Evolutionary conservation across 768 basidiomycete species (phyloP).

Genomic region (Polyporus arcularius): DNA sequence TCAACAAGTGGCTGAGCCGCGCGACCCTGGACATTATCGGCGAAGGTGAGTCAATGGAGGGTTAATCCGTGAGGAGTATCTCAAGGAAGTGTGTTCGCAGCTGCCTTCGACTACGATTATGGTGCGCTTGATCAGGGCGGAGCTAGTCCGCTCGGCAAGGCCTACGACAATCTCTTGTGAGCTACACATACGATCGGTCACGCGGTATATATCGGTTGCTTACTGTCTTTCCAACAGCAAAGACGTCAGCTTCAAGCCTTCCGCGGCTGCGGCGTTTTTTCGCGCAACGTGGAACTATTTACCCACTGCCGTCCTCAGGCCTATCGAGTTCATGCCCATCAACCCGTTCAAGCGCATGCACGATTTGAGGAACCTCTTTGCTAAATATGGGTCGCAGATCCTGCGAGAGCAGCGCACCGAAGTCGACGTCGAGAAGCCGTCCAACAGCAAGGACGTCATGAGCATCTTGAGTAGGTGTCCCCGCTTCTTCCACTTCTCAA

Average conservation of each 20-base stretch:
- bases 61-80: too few relatives aligned
- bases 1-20: constrained; percentile 20
- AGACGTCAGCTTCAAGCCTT: constrained; percentile 7
- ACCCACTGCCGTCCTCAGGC: constrained; percentile 10
- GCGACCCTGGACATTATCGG: constrained; percentile 27
- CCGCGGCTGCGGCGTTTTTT: constrained; percentile 11
- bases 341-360: constrained; percentile 12
- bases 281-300: constrained; percentile 22
- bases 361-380: constrained; percentile 6
- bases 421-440: constrained; percentile 5
- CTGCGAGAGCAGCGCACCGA: constrained; percentile 10
- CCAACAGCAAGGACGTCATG: constrained; percentile 22
- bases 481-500: neutral
- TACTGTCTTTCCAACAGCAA: neutral
- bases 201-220: neutral
- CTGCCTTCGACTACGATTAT: constrained; percentile 24
- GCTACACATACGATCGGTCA: neutral
- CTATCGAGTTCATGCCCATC: constrained; percentile 15
- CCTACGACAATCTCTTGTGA: constrained; percentile 21
- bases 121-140: constrained; percentile 12
- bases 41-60: constrained; percentile 8
- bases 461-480: constrained; percentile 17
- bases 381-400: constrained; percentile 8
- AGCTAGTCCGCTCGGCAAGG: constrained; percentile 9
- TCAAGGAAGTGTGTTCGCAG: neutral